Percentiles rank a stretch among this genome's conserved stretches.
Evolutionary conservation across 495 filamentous ascomycete species (phyloP).

Genomic region (Aspergillus kassunensis): DNA sequence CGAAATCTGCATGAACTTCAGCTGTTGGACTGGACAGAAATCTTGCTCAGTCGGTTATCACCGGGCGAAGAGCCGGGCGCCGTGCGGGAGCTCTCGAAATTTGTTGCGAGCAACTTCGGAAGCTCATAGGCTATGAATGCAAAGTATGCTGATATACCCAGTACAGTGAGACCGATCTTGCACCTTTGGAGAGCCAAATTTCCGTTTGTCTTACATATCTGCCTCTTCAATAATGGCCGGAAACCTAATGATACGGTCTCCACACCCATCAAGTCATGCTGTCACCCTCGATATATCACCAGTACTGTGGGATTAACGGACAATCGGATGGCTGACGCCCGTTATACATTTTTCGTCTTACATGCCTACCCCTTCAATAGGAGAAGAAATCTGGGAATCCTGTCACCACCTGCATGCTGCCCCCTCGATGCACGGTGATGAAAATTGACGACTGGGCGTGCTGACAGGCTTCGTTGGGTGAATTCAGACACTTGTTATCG

Average conservation of each 20-base stretch:
- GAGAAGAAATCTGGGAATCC: not conserved
- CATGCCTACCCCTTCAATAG: not conserved
- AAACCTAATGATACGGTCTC: too few species aligned
- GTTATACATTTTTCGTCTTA: not conserved
- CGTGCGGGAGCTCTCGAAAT: constrained; percentile 17
- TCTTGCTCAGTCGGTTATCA: constrained; percentile 18
- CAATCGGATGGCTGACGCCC: too few species aligned
- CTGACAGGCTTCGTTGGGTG: too few species aligned
- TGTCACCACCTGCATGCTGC: not conserved
- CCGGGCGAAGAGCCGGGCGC: constrained; percentile 8
- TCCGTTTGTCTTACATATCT: too few species aligned
- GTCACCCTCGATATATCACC: too few species aligned
- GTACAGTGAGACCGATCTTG: not conserved
- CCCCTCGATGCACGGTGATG: not conserved
- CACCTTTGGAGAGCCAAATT: not conserved
- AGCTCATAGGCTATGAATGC: constrained; percentile 6
- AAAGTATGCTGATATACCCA: not conserved
- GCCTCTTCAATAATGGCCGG: too few species aligned
- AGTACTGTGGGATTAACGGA: too few species aligned
- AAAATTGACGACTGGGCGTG: not conserved
- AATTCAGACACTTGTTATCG: too few species aligned
- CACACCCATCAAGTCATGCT: too few species aligned
- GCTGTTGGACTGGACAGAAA: constrained; percentile 26
- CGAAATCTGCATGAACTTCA: constrained; percentile 42
- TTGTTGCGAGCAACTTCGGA: constrained; percentile 22